Base-by-base conservation (phyloP, 306 rosid genomes). In the Quercus gilva region DNA sequence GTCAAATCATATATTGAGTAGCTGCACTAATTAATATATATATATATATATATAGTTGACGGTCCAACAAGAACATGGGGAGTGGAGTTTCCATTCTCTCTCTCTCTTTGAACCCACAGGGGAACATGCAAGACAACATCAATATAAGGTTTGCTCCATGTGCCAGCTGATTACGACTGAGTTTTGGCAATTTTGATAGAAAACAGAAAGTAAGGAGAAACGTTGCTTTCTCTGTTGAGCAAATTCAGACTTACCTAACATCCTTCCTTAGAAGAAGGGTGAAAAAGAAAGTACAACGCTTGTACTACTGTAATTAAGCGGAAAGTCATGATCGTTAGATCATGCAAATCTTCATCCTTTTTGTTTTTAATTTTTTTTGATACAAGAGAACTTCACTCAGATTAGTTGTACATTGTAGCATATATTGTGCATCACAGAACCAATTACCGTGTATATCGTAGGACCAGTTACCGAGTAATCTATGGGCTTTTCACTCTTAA, bases 321-420 rank as follows among this genome's bases (percentile, higher is more conserved):
- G 63, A 4, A 20, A 57, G 28, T 57, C 28, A 8, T 41, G 45
- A 7, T 57, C 26, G 8, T 19, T 14, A 7, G 20, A 53, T 41
- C 45, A 41, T 8, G 45, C 3, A 8, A 41, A 41, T 41, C 45
- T 41, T 41, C 45, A 41, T 8, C 45, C 0, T 41, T 41, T 41
- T 41, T 41, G 0, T 41, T 8, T 37, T 41, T 41, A 41, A 0
- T 41, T 8, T 41, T 41, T 41, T 35, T 1, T 37, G 11, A 37
- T 8, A 7, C 2, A 41, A 1, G 12, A 8, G 1, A 41, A 8
- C 45, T 41, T 41, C 0, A 1, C 43, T 33, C 1, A 33, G 7
- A 33, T 37, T 37, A 7, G 43, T 37, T 6, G 2, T 0, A 41
- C 0, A 0, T 8, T 11, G 1, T 0, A 7, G 12, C 8, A 0